Evolutionary conservation across 2,329 filamentous ascomycete genomes (phyloP).

Genomic region (Boeremia lycopersici): DNA sequence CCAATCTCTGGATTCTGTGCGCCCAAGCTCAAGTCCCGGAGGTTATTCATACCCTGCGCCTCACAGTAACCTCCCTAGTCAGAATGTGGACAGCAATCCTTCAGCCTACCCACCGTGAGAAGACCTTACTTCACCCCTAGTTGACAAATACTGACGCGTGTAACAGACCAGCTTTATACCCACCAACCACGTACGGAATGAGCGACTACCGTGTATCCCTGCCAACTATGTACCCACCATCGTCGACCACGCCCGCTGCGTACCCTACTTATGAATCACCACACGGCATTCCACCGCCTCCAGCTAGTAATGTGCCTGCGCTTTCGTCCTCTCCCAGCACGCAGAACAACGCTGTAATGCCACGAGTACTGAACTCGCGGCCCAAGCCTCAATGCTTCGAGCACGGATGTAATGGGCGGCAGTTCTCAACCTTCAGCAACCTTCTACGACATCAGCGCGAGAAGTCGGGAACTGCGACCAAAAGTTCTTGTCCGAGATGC

Average conservation of each 20-base stretch:
- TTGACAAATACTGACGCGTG: neutral
- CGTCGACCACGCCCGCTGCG: slow-evolving; percentile 37
- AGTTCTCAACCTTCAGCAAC: slow-evolving; percentile 97
- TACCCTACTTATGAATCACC: slow-evolving; percentile 42
- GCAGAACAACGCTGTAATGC: slow-evolving; percentile 37
- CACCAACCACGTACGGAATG: slow-evolving; percentile 42
- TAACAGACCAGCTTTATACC: slow-evolving; percentile 40
- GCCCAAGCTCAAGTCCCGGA: slow-evolving; percentile 36
- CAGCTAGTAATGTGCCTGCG: slow-evolving; percentile 26
- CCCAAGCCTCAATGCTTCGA: slow-evolving; percentile 98
- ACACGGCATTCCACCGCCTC: slow-evolving; percentile 28
- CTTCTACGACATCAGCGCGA: slow-evolving; percentile 90
- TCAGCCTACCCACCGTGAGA: slow-evolving; percentile 44
- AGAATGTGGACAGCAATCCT: slow-evolving; percentile 35
- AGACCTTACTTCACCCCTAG: neutral
- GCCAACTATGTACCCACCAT: slow-evolving; percentile 46
- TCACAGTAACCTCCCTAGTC: slow-evolving; percentile 37
- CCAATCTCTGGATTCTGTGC: slow-evolving; percentile 35
- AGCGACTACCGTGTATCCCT: slow-evolving; percentile 40
- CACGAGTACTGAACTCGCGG: slow-evolving; percentile 72
- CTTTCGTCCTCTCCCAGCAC: slow-evolving; percentile 36
- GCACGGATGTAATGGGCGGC: slow-evolving; percentile 92
- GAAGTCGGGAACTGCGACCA: slow-evolving; percentile 88
- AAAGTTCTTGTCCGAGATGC: slow-evolving; percentile 88
- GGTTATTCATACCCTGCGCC: slow-evolving; percentile 42